Evolutionary conservation across 192 early-diverging fungal species (phyloP).

Genomic region (Linnemannia exigua): DNA sequence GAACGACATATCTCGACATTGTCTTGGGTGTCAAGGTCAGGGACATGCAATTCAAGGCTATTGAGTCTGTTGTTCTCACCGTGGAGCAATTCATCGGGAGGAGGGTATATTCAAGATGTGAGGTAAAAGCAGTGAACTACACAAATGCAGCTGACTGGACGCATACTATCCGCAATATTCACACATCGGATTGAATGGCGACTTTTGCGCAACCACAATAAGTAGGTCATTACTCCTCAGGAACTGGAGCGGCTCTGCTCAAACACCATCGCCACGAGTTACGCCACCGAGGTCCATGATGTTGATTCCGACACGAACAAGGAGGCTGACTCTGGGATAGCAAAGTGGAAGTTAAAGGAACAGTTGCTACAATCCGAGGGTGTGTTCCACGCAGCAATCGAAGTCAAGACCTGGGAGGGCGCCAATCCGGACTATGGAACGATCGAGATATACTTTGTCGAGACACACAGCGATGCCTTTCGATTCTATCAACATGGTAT

Average conservation of each 20-base stretch:
- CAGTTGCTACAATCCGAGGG: neutral
- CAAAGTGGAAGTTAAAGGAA: neutral
- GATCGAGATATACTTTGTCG: neutral
- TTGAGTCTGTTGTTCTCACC: neutral
- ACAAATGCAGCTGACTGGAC: no score
- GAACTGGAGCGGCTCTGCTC: neutral
- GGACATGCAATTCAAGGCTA: neutral
- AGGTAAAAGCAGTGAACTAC: no score
- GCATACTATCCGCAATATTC: no score
- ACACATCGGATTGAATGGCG: no score
- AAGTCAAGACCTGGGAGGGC: neutral
- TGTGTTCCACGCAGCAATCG: neutral
- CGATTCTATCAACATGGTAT: neutral
- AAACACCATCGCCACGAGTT: neutral
- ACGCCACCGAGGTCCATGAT: neutral
- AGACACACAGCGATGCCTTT: neutral
- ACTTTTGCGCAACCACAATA: no score
- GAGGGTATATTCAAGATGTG: neutral
- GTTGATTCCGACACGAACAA: neutral
- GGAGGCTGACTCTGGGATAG: neutral
- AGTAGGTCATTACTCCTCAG: neutral
- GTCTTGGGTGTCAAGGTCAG: neutral
- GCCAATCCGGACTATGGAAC: neutral
- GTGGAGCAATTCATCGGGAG: neutral
- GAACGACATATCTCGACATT: neutral